Evolutionary conservation across 2,329 filamentous ascomycete species (phyloP).

Genomic region (Trichophyton verrucosum): DNA sequence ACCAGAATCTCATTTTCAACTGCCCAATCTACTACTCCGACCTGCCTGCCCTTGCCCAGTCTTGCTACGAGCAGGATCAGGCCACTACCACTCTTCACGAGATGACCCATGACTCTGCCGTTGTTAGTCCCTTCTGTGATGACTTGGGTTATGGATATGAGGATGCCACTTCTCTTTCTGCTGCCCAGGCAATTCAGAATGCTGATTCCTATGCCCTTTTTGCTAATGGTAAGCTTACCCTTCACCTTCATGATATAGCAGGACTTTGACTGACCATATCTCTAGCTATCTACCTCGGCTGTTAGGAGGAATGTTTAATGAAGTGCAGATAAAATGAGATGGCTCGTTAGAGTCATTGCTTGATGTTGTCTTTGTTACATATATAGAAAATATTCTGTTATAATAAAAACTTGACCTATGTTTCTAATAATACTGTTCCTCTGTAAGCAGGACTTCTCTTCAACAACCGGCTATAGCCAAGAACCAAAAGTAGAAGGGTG

Average conservation of each 20-base stretch:
- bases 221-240: slow-evolving; percentile 33
- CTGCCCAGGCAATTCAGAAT: slow-evolving; percentile 45
- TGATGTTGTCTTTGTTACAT: no score
- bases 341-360: no score
- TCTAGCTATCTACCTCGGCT: neutral
- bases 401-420: neutral
- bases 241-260: neutral
- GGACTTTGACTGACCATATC: neutral
- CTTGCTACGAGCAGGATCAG: slow-evolving; percentile 54
- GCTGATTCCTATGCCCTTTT: slow-evolving; percentile 50
- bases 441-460: neutral
- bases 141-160: slow-evolving; percentile 50
- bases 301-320: neutral
- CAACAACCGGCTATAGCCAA: neutral
- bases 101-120: slow-evolving; percentile 47
- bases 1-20: slow-evolving; percentile 46
- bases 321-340: no score
- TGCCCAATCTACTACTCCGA: slow-evolving; percentile 44
- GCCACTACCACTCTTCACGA: slow-evolving; percentile 55
- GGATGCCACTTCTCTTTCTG: slow-evolving; percentile 35
- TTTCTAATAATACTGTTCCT: neutral
- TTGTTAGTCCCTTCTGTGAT: slow-evolving; percentile 43
- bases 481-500: neutral
- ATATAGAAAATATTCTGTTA: no score
- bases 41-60: slow-evolving; percentile 37